Evolutionary conservation across 495 filamentous ascomycete genomes (phyloP).

Genomic region (Tuber indicum): DNA sequence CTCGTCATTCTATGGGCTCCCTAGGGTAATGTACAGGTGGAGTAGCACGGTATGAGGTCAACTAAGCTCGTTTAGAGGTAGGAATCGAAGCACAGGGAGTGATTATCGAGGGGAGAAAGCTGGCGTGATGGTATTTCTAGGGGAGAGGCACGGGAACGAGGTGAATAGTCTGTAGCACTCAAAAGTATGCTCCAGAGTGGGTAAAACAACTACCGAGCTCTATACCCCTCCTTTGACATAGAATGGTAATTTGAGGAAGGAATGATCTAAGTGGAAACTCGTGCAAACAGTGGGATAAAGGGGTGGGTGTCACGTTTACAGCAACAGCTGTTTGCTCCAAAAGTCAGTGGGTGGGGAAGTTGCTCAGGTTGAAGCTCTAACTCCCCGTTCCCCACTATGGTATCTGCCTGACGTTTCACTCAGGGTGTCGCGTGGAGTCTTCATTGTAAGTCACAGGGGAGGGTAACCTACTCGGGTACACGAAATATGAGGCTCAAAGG

Average conservation of each 20-base stretch:
- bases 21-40: neutral
- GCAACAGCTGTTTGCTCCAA: neutral
- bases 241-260: neutral
- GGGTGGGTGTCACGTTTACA: neutral
- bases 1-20: constrained; percentile 31
- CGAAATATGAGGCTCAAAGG: neutral
- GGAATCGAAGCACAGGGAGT: neutral
- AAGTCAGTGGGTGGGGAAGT: neutral
- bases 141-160: neutral
- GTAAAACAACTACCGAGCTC: neutral
- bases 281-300: neutral
- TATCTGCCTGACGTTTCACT: neutral
- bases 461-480: neutral
- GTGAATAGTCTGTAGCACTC: neutral
- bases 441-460: neutral
- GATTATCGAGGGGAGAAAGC: neutral
- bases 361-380: neutral
- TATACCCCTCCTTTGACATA: neutral
- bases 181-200: neutral
- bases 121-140: neutral
- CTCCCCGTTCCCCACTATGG: neutral
- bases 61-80: neutral
- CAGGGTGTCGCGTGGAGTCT: neutral
- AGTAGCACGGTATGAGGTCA: neutral
- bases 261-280: neutral